Base-by-base conservation (phyloP, 306 rosid genomes). In the Styphnolobium japonicum region DNA sequence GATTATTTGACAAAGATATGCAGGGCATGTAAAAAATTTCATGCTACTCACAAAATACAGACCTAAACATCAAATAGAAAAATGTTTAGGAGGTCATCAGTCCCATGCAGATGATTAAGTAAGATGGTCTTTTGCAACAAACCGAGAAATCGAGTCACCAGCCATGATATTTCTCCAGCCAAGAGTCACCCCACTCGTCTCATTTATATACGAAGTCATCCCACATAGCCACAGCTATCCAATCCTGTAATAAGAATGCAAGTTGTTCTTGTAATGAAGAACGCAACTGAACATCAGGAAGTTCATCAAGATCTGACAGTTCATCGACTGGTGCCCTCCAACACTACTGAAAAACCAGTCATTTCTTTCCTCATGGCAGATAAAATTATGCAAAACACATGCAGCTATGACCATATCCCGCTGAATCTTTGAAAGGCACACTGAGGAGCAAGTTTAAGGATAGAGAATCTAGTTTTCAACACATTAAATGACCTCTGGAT, bases 381-480 rank as follows among this genome's bases (percentile, higher is more conserved):
- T 86, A 71, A 63, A 86, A 67, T 90, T 85, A 79, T 82, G 88
- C 55, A 90, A 57, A 65, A 84, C 89, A 76, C 91, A 87, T 0
- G 88, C 82, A 23, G 90, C 90, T 49, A 87, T 86, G 16, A 82
- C 85, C 56, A 84, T 77, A 40, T 90, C 87, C 70, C 87, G 48
- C 73, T 90, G 87, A 48, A 81, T 83, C 49, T 34, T 37, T 74
- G 90, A 86, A 90, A 86, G 37, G 84, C 80, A 78, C 83, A 86
- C 39, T 86, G 89, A 36, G 90, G 90, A 29, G 89, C 89, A 67
- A 85, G 80, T 78, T 80, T 85, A 58, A 89, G 83, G 39, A 86
- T 85, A 0, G 93, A 90, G 74, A 89, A 89, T 56, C 87, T 82
- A 25, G 86, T 78, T 77, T 80, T 89, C 81, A 89, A 79, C 85